Evolutionary conservation across 2,329 filamentous ascomycete genomes (phyloP), one percentile per base, ranked within the genome.

Genomic region (Ophiobolus disseminans): DNA sequence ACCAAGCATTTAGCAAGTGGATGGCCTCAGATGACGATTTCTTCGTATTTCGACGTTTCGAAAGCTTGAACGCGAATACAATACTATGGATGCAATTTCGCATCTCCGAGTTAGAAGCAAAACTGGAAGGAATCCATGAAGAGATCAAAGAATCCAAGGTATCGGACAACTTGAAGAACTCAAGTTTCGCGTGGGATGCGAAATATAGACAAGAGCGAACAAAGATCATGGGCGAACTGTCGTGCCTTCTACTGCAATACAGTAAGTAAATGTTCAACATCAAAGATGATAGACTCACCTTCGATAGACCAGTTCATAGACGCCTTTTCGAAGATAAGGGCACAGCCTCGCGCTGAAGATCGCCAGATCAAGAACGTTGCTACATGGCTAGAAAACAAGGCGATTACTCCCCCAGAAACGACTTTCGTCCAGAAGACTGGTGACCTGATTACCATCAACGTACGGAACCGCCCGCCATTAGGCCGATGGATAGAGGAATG

Each of bases 1-100:
- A 71, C 41, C 45, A 54, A 28, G 54, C 39, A 0, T 65, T 68
- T 31, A 63, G 56, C 21, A 49, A 40, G 28, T 69, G 57, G 60
- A 61, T 69, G 54, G 63, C 67, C 8, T 65, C 64, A 1, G 65
- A 69, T 26, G 52, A 69, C 25, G 65, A 66, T 38, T 69, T 66
- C 31, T 68, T 70, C 22, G 44, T 71, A 0, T 37, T 71, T 21
- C 57, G 67, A 4, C 52, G 63, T 9, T 69, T 69, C 21, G 53
- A 52, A 10, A 56, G 39, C 17, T 30, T 69, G n/a, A 68, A 66
- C 39, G 58, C 60, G 7, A 47, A 48, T 1, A 55, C 64, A 1
- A 53, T 66, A 5, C 39, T 69, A 4, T 60, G 52, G 39, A 50
- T 69, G 49, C 67, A 68, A 36, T 35, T 65, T 40, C 39, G 47